phyloP scores from a whole-genome alignment of 1,284 basidiomycete genomes.

The Xanthoconium separans region DNA sequence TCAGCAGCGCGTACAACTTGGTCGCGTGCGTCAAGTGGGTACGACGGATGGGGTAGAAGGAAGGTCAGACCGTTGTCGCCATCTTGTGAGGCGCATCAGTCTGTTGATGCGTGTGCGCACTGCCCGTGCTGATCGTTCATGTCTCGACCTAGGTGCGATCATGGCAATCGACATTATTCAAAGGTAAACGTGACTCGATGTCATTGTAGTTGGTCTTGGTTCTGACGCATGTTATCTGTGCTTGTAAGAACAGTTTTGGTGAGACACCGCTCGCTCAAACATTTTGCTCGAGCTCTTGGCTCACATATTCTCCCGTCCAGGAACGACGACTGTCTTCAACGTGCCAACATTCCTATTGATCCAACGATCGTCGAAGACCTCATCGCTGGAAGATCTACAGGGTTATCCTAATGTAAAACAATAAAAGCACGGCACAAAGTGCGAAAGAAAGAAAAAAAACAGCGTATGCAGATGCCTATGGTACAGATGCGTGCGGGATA shows the following conservation, averaged over 20 bases:
- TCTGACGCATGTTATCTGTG: background rate
- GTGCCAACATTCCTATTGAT: conserved; percentile 61
- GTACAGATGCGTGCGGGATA: conserved; percentile 26
- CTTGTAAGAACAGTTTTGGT: conserved; percentile 41
- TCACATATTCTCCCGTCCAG: conserved; percentile 35
- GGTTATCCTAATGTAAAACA: conserved; percentile 3
- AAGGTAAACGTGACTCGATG: conserved; percentile 52
- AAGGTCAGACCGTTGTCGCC: conserved; percentile 75
- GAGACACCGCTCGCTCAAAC: conserved; percentile 9
- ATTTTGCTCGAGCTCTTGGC: background rate
- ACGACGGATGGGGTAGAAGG: conserved; percentile 66
- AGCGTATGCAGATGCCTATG: conserved; percentile 24
- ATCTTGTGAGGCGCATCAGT: conserved; percentile 71
- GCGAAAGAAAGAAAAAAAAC: conserved; percentile 1
- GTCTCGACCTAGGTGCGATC: conserved; percentile 87
- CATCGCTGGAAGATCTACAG: conserved; percentile 25
- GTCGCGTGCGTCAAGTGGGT: conserved; percentile 83
- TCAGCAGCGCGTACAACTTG: conserved; percentile 94
- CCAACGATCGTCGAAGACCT: conserved; percentile 53
- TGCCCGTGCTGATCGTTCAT: too few relatives aligned
- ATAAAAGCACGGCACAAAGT: background rate
- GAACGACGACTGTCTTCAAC: conserved; percentile 70
- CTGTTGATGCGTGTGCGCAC: conserved; percentile 1
- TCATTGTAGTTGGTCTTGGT: background rate
- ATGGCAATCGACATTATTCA: conserved; percentile 83